A percentile compares a stretch with the other conserved stretches of the same genome.
These are phyloP conservation scores for Penicillium sclerotigenum DNA, from an alignment of 2,329 filamentous ascomycete genomes.

Conservation along the genomic window DNA sequence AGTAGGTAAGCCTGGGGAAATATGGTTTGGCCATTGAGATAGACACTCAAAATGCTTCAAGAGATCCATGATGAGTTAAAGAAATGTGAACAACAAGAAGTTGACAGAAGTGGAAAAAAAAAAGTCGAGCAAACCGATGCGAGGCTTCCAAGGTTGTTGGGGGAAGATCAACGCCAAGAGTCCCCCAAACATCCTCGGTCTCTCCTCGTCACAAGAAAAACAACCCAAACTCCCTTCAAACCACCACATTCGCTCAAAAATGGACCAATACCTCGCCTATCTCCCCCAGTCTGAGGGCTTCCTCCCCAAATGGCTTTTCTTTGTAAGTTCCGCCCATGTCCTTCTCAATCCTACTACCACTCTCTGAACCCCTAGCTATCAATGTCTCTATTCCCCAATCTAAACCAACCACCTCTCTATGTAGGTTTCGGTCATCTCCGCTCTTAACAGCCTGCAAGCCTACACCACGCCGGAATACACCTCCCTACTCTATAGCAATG, in stretches of 20 bases:
- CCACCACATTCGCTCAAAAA: slow-evolving; percentile 8
- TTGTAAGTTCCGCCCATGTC: slow-evolving; percentile 46
- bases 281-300: slow-evolving; percentile 48
- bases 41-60: slow-evolving; percentile 32
- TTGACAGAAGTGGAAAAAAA: slow-evolving; percentile 7
- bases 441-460: slow-evolving; percentile 81
- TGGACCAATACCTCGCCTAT: slow-evolving; percentile 30
- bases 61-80: slow-evolving; percentile 31
- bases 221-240: neutral
- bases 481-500: slow-evolving; percentile 71
- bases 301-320: slow-evolving; percentile 63
- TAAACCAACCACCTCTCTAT: slow-evolving; percentile 2
- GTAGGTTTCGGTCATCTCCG: slow-evolving; percentile 72
- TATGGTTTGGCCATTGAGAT: slow-evolving; percentile 34
- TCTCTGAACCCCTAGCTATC: neutral
- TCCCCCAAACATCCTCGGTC: slow-evolving; percentile 22
- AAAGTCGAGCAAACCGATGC: slow-evolving; percentile 5
- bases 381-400: neutral
- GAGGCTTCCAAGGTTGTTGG: slow-evolving; percentile 20
- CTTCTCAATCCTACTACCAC: neutral
- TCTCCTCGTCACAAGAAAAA: slow-evolving; percentile 7
- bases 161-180: slow-evolving; percentile 25
- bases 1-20: slow-evolving; percentile 38
- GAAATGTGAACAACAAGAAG: neutral
- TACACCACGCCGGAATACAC: slow-evolving; percentile 78